Evolutionary conservation across 495 filamentous ascomycete genomes (phyloP), one percentile per base, ranked within the genome.

Genomic region (Cercophora sp.): DNA sequence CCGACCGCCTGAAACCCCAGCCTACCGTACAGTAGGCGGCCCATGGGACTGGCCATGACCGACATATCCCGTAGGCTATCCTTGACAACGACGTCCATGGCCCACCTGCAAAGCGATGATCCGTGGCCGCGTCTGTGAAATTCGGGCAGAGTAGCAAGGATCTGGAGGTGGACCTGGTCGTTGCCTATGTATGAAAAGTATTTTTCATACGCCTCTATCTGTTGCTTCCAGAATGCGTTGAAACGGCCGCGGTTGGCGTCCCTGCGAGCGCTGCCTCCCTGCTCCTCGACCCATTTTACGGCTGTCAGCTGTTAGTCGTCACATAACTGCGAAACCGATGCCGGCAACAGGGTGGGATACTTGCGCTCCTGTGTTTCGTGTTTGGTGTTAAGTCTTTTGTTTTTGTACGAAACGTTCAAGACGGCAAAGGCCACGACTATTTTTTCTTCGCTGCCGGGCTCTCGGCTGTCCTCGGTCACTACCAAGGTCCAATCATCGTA

Each of bases 11-110:
- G n/a, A 18, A 60, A 60, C 0, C 52, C 53, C 25, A 65, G 53
- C 19, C 46, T 43, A 26, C 37, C 37, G 25, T 63, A 65, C 10
- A 65, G 49, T 27, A 13, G 31, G 26, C 34, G 49, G 19, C 62
- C 62, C 62, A 65, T 63, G 11, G 62, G 61, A 13, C 59, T 63
- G 39, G 56, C 59, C 24, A 56, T 32, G 35, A 61, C 59, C 2
- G 59, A 55, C 18, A 56, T 41, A 1, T 31, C 40, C 13, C 36
- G 29, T 36, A 58, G 9, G 4, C 32, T 29, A 31, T 23, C 24
- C 23, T 39, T 41, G 11, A 34, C 26, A 16, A 51, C 52, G 15
- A 47, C 26, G 11, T 59, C 52, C 27, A 55, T 46, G 24, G 54
- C 59, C 59, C 59, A 61, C 26, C 16, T 52, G 22, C 56, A 59